Evolutionary conservation across 768 basidiomycete species (phyloP).

Genomic region (Clavaria fumosa): DNA sequence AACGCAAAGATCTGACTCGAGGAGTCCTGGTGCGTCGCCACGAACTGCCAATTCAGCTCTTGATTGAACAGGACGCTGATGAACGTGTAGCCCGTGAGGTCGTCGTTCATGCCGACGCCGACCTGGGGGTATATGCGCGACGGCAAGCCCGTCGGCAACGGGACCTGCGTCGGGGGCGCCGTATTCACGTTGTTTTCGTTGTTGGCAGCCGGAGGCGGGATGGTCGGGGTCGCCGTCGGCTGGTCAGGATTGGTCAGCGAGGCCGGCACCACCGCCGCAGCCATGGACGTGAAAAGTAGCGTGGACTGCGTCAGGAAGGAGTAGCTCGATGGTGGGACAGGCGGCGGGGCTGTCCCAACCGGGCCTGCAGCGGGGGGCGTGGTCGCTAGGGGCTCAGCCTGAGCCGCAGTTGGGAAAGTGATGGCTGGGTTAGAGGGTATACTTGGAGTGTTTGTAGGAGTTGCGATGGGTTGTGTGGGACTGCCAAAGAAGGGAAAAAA

Average conservation of each 20-base stretch:
- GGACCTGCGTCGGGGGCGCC: conserved; percentile 15
- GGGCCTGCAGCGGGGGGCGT: too few species aligned
- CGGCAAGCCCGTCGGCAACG: conserved; percentile 50
- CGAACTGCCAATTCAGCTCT: conserved; percentile 52
- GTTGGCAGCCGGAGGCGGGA: conserved; percentile 11
- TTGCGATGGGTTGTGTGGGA: too few species aligned
- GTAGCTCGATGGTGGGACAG: conserved; percentile 27
- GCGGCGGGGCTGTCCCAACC: too few species aligned
- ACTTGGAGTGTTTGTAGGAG: too few species aligned
- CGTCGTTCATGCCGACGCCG: conserved; percentile 14
- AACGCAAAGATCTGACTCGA: conserved; percentile 67
- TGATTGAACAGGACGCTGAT: conserved; percentile 53
- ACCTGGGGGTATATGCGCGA: conserved; percentile 36
- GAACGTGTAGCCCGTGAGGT: conserved; percentile 26
- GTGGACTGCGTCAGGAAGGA: conserved; percentile 29
- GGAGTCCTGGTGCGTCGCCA: conserved; percentile 38
- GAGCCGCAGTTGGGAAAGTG: too few species aligned
- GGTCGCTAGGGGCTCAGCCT: too few species aligned
- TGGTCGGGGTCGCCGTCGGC: conserved; percentile 21
- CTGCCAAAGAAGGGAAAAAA: too few species aligned
- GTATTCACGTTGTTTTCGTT: too few species aligned
- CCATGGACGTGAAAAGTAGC: conserved; percentile 23
- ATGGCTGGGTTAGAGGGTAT: too few species aligned
- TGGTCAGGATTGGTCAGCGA: conserved; percentile 31
- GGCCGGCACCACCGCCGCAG: conserved; percentile 14